Evolutionary conservation across 306 rosid species (phyloP).

Genomic region (Casuarina equisetifolia): DNA sequence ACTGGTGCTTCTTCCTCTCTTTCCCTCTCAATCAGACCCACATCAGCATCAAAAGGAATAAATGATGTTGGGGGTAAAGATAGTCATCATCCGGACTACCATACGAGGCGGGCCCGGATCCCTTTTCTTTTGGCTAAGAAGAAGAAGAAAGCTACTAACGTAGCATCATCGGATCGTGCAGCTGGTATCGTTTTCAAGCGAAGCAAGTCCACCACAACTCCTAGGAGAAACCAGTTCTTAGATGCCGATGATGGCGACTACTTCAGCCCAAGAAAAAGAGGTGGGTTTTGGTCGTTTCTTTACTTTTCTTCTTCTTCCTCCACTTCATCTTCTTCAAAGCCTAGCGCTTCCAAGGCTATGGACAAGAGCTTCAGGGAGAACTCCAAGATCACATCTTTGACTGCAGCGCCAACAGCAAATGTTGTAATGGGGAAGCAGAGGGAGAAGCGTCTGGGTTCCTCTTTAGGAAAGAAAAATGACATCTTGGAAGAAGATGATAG

Average conservation of each 20-base stretch:
- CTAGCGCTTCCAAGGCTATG: constrained; percentile 16
- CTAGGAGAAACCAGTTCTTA: constrained; percentile 40
- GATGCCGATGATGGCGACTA: constrained; percentile 32
- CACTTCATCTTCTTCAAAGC: constrained; percentile 23
- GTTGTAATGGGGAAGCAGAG: constrained; percentile 1
- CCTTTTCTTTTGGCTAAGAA: constrained; percentile 66
- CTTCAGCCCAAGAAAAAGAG: constrained; percentile 60
- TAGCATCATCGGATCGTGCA: constrained; percentile 21
- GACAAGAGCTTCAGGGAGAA: constrained; percentile 5
- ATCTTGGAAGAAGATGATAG: constrained; percentile 48
- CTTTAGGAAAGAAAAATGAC: constrained; percentile 13
- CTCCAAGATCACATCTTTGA: constrained; percentile 18
- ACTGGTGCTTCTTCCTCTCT: constrained; percentile 35
- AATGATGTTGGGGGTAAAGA: constrained; percentile 11
- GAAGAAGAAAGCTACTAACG: constrained; percentile 48
- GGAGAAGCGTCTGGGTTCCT: constrained; percentile 13
- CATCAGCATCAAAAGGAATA: constrained; percentile 3
- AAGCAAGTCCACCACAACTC: constrained; percentile 81
- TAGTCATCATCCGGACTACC: constrained; percentile 29
- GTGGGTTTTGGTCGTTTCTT: constrained; percentile 90
- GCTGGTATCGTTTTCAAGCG: constrained; percentile 54
- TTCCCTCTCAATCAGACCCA: constrained; percentile 31
- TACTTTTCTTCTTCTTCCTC: constrained; percentile 52
- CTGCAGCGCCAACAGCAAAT: not conserved
- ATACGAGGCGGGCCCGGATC: constrained; percentile 50